Evolutionary conservation across 192 early-diverging fungal species (phyloP).

Genomic region (Backusella australiensis): DNA sequence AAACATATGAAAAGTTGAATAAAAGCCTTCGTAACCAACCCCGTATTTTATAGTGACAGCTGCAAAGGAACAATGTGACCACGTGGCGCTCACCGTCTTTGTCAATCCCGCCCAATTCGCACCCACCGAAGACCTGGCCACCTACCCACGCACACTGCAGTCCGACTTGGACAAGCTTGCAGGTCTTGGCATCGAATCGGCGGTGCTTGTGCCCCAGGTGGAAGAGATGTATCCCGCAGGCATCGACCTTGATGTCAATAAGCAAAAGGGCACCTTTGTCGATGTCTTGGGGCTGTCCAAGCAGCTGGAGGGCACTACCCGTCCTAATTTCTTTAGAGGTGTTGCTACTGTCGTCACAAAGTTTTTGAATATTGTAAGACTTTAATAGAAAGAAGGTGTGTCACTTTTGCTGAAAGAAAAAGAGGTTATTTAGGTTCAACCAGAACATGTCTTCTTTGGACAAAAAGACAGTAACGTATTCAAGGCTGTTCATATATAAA

Average conservation of each 20-base stretch:
- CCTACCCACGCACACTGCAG: slow-evolving; percentile 87
- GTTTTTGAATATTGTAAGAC: slow-evolving; percentile 78
- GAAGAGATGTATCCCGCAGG: slow-evolving; percentile 93
- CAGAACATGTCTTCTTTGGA: slow-evolving; percentile 85
- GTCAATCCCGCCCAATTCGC: slow-evolving; percentile 99
- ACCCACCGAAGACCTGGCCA: slow-evolving; percentile 87
- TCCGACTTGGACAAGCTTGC: slow-evolving; percentile 71
- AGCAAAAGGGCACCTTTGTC: slow-evolving; percentile 90
- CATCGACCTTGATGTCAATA: slow-evolving; percentile 71
- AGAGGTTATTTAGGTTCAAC: slow-evolving; percentile 48
- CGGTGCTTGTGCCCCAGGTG: slow-evolving; percentile 65
- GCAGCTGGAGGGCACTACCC: slow-evolving; percentile 89
- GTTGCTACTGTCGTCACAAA: slow-evolving; percentile 95
- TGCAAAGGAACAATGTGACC: slow-evolving; percentile 61
- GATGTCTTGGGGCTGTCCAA: slow-evolving; percentile 87
- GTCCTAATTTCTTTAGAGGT: slow-evolving; percentile 96
- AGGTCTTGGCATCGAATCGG: slow-evolving; percentile 47
- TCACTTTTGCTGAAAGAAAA: not conserved
- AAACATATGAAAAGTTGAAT: slow-evolving; percentile 8
- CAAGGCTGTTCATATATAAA: too few relatives aligned
- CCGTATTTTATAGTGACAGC: slow-evolving; percentile 3
- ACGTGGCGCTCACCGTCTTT: slow-evolving; percentile 85
- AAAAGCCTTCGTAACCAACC: not conserved
- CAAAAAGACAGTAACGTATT: slow-evolving; percentile 82
- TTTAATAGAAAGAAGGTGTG: too few relatives aligned